Base-by-base conservation (phyloP, 2,329 filamentous ascomycete species). In the Alternaria longipes region DNA sequence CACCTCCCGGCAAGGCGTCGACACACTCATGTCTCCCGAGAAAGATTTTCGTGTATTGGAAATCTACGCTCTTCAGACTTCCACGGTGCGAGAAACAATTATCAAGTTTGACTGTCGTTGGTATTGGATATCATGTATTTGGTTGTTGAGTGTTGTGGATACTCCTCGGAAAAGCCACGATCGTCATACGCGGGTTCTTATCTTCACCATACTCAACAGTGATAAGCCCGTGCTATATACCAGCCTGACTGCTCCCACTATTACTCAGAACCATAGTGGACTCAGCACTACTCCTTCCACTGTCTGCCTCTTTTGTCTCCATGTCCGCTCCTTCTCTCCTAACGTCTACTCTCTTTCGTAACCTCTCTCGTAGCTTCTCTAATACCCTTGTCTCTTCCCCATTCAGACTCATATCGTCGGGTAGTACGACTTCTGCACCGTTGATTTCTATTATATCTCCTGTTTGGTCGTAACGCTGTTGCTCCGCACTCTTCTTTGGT, bases 321-420 rank as follows among this genome's bases (percentile, higher is more conserved):
- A 51, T 24, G n/a, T 45, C 41, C 28, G 14, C 44, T 47, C 49
- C 28, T 16, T 41, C 44, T 40, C n/a, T 50, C 52, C 57, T 59
- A 14, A 45, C 45, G 30, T 66, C 64, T 4, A 64, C 36, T 22
- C 64, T 68, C 45, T 63, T 67, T 53, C 59, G 63, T 18, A 82
- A 51, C 36, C 77, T 70, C 22, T 70, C 62, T 62, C 73, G 74
- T 44, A 83, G 60, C 5, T 62, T 69, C 55, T 79, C 73, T 53
- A 82, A 42, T 22, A 82, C n/a, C 47, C 67, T 63, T 8, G 66
- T 63, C 52, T 82, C 79, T 38, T 79, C 74, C 9, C 63, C 54
- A 18, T 74, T 78, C 51, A 82, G 58, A 18, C 70, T 64, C 22
- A 82, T 59, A 28, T 77, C 68, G 22, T 73, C 67, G 28, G 81